Evolutionary conservation across 2,329 filamentous ascomycete genomes (phyloP).

Genomic region (Trichoderma gracile): DNA sequence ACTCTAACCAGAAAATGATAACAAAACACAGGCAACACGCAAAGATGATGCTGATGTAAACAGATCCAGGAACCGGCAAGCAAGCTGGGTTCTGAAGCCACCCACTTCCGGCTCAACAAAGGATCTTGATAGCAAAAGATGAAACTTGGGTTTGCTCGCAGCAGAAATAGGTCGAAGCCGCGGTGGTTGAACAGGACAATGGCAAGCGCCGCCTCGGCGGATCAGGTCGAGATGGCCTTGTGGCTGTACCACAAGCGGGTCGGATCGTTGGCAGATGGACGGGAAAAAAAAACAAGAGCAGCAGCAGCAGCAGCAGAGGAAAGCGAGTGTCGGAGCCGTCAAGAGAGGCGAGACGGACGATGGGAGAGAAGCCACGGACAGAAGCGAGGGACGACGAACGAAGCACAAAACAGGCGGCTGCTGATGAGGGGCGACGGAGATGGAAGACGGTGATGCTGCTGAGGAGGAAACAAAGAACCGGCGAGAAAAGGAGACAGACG

Average conservation of each 20-base stretch:
- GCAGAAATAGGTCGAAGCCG: neutral
- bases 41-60: neutral
- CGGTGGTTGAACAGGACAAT: slow-evolving; percentile 14
- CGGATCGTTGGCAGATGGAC: slow-evolving; percentile 22
- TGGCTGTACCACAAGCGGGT: slow-evolving; percentile 26
- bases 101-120: neutral
- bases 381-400: slow-evolving; percentile 30
- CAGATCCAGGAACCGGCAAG: neutral
- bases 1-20: neutral
- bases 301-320: neutral
- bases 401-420: slow-evolving; percentile 1
- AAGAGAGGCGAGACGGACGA: slow-evolving; percentile 24
- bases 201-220: slow-evolving; percentile 1
- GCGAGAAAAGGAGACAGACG: slow-evolving; percentile 35
- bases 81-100: neutral
- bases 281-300: slow-evolving; percentile 14
- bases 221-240: slow-evolving; percentile 9
- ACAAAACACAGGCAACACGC: neutral
- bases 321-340: slow-evolving; percentile 27
- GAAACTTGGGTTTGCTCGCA: neutral
- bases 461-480: slow-evolving; percentile 9
- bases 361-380: neutral
- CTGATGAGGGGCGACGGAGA: slow-evolving; percentile 13
- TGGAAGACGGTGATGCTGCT: neutral
- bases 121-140: neutral